Conservation (phyloP, 345 rosid species). For the Boechera divaricarpa region DNA sequence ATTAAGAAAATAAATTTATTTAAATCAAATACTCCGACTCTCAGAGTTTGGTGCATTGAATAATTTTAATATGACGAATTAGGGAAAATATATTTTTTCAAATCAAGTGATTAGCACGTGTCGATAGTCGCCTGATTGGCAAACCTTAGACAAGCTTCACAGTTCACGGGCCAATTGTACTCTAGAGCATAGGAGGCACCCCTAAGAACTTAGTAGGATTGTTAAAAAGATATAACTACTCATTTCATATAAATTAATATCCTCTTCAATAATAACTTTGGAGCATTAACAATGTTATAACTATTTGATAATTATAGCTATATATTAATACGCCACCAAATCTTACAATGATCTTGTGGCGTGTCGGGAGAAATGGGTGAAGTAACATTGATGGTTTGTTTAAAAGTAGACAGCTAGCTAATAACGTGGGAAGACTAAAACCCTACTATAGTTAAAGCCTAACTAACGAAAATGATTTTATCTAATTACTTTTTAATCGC, state of each 20-base stretch:
- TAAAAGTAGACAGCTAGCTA: conserved; percentile 38
- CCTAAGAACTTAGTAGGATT: conserved; percentile 36
- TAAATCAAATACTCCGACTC: background rate
- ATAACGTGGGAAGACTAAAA: conserved; percentile 39
- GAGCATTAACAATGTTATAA: background rate
- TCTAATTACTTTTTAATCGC: conserved; percentile 10
- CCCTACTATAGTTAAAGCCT: conserved; percentile 31
- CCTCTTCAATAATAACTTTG: conserved; percentile 20
- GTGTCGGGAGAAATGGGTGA: conserved; percentile 46
- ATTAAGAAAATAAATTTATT: background rate
- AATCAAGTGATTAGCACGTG: conserved; percentile 37
- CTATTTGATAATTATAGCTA: background rate
- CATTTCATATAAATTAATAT: conserved; percentile 24
- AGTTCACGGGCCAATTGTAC: conserved; percentile 35
- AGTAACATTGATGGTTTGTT: conserved; percentile 43
- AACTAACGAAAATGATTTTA: conserved; percentile 15
- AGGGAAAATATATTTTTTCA: background rate
- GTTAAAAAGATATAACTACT: conserved; percentile 8
- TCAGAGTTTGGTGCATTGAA: background rate
- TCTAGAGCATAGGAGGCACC: conserved; percentile 31
- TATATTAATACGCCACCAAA: conserved; percentile 38
- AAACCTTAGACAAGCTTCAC: conserved; percentile 32
- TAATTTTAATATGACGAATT: conserved; percentile 2
- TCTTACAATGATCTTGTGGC: conserved; percentile 40
- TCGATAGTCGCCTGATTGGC: conserved; percentile 10